Evolutionary conservation across 352 stramenopile genomes (phyloP), one percentile per base, ranked within the genome.

Genomic region (Phytopythium oedochilum): DNA sequence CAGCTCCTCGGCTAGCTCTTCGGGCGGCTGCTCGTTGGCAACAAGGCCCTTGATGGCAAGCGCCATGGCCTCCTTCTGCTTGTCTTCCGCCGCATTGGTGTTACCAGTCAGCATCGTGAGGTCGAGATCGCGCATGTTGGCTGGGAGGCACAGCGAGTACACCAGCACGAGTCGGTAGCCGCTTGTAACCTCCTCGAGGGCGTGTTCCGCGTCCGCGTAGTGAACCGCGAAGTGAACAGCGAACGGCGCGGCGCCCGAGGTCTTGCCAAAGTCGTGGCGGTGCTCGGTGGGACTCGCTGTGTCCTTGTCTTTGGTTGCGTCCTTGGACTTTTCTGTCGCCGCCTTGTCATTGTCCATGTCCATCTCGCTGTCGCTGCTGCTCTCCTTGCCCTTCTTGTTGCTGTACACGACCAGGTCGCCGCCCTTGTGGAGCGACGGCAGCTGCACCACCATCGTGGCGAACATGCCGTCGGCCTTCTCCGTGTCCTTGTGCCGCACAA

Each of bases 401-500:
- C 12, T 39, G 46, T 55, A 59, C 3, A 73, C 55, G 5, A 63
- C 23, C 20, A 71, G 36, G 20, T 74, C 61, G 5, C 59, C 66
- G 11, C 61, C 66, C 22, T 51, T 39, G 43, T 71, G 63, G 9
- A 28, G 22, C 23, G 64, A 60, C 5, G 73, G 70, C 17, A 80
- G 60, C 50, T 78, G 50, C 5, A 83, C 50, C 42, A 83, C 55
- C 4, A 83, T 52, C n/a, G 73, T 78, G 0, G 68, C 73, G 35
- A 83, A 75, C 70, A 80, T 80, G 12, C 70, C 70, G 31, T 50
- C 34, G 43, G 78, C 68, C 51, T 83, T 80, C 60, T 83, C 73
- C 40, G 64, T 83, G 47, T 84, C 73, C 42, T 72, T 63, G 55
- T 80, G 67, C n/a, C 44, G 55, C 20, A 63, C 25, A 46, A 83